Conservation (phyloP, 2,329 filamentous ascomycete species). For the Alternaria sp. region DNA sequence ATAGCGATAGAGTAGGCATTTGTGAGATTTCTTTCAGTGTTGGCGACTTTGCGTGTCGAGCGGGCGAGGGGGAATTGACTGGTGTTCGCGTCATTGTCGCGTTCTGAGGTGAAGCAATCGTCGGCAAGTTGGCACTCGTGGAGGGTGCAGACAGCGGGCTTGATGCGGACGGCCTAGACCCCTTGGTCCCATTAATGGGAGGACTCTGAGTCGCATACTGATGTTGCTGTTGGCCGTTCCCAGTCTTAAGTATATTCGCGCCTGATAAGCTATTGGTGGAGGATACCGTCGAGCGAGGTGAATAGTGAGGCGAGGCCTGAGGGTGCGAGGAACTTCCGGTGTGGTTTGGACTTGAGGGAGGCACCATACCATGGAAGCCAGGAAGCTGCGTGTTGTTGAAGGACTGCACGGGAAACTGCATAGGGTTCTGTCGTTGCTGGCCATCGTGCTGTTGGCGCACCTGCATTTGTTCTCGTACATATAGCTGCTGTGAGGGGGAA, state of each 20-base stretch:
- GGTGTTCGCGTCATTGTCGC: background rate
- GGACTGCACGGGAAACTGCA: background rate
- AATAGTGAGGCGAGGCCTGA: background rate
- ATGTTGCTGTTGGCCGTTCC: background rate
- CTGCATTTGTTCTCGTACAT: background rate
- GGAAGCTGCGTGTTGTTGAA: background rate
- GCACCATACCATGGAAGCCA: background rate
- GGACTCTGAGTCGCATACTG: background rate
- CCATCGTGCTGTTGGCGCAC: background rate
- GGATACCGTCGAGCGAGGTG: background rate
- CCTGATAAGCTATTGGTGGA: background rate
- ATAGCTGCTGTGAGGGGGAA: background rate
- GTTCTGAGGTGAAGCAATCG: background rate
- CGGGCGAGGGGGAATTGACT: background rate
- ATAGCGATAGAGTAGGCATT: background rate
- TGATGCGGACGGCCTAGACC: background rate
- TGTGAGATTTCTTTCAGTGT: background rate
- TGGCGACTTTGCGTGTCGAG: background rate
- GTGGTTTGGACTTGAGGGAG: background rate
- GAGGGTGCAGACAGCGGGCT: background rate
- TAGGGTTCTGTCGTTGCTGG: background rate
- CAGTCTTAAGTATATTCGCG: background rate
- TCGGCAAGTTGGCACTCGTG: background rate
- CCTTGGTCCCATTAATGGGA: background rate
- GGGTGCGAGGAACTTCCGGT: background rate